phyloP scores from a whole-genome alignment of 768 basidiomycete genomes.

The Serendipita sp. region DNA sequence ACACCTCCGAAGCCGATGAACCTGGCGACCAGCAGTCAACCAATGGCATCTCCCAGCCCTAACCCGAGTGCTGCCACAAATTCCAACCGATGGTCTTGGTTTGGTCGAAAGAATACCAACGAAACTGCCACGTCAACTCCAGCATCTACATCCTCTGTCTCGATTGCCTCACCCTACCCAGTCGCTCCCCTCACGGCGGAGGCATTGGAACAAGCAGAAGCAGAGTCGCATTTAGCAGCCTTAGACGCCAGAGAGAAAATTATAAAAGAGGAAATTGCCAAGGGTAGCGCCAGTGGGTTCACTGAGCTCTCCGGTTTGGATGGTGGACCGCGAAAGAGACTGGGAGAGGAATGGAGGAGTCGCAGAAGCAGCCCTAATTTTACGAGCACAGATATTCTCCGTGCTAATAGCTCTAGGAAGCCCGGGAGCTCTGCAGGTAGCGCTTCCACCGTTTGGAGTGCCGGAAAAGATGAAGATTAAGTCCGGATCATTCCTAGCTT shows the following conservation, averaged over 20 bases:
- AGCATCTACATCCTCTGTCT: not conserved
- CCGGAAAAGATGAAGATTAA: conserved; percentile 25
- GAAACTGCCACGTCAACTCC: not conserved
- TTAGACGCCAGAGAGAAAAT: conserved; percentile 64
- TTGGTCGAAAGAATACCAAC: conserved; percentile 17
- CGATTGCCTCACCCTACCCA: conserved; percentile 14
- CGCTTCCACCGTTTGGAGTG: conserved; percentile 75
- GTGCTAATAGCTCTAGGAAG: conserved; percentile 5
- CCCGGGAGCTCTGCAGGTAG: conserved; percentile 44
- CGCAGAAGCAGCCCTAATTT: conserved; percentile 30
- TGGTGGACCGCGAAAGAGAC: conserved; percentile 14
- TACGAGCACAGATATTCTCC: conserved; percentile 6
- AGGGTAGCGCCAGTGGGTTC: conserved; percentile 57
- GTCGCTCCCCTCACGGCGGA: conserved; percentile 47
- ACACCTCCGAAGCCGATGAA: conserved; percentile 17
- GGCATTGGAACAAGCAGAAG: conserved; percentile 64
- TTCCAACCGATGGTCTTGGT: conserved; percentile 50
- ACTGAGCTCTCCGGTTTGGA: conserved; percentile 49
- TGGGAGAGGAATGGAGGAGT: conserved; percentile 40
- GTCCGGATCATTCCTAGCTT: too few relatives aligned
- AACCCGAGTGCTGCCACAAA: conserved; percentile 21
- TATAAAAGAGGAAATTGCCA: conserved; percentile 58
- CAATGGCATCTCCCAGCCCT: conserved; percentile 12
- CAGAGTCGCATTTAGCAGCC: conserved; percentile 56
- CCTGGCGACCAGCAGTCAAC: not conserved